Evolutionary conservation across 2,329 filamentous ascomycete genomes (phyloP).

Genomic region (Pseudonectria buxi): DNA sequence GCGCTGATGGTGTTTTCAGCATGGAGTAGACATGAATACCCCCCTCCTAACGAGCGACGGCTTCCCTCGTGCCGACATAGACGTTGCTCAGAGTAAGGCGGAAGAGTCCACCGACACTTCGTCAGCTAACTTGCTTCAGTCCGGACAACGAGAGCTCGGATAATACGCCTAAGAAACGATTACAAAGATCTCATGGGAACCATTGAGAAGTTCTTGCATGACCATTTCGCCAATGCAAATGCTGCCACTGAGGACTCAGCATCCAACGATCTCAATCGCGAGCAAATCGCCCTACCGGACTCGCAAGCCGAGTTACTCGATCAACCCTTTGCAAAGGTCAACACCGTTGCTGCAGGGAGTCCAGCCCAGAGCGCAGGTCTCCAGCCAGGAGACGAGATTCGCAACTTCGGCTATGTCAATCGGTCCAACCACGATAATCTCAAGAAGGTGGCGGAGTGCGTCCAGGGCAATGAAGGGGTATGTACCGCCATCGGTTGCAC

Average conservation of each 20-base stretch:
- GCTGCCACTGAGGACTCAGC: constrained; percentile 36
- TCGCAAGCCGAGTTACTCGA: constrained; percentile 21
- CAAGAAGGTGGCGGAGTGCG: constrained; percentile 78
- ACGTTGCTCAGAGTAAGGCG: constrained; percentile 78
- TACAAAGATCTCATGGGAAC: constrained; percentile 81
- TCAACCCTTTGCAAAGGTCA: constrained; percentile 75
- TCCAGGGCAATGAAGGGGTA: constrained; percentile 85
- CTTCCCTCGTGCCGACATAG: constrained; percentile 86
- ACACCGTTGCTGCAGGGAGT: constrained; percentile 69
- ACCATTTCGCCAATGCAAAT: constrained; percentile 72
- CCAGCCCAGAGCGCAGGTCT: constrained; percentile 80
- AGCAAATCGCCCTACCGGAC: constrained; percentile 26
- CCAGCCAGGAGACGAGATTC: constrained; percentile 71
- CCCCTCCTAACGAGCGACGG: constrained; percentile 81
- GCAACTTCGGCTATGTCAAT: constrained; percentile 79
- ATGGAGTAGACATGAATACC: constrained; percentile 89
- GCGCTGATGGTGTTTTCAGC: constrained; percentile 45
- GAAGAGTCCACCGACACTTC: constrained; percentile 12
- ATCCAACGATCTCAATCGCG: constrained; percentile 14
- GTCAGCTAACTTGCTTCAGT: constrained; percentile 45
- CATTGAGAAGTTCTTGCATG: constrained; percentile 82
- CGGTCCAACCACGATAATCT: constrained; percentile 80
- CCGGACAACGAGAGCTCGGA: constrained; percentile 83
- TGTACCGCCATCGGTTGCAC: constrained; percentile 31
- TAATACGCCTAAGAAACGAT: constrained; percentile 86